Evolutionary conservation across 352 stramenopile genomes (phyloP).

Genomic region (Globisporangium orthogonon): DNA sequence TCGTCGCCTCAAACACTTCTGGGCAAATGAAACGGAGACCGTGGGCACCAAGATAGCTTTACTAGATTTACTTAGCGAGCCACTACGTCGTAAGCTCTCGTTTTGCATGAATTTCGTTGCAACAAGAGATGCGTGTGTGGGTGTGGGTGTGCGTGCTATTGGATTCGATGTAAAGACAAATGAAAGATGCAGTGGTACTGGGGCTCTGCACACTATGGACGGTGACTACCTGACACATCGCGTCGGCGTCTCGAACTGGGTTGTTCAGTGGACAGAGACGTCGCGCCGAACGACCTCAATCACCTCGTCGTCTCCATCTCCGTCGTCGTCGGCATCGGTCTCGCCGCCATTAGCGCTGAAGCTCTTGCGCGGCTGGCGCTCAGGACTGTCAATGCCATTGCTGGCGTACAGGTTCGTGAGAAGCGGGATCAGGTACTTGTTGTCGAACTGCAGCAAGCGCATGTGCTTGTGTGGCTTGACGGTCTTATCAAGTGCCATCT

Average conservation of each 20-base stretch:
- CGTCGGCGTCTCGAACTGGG: neutral
- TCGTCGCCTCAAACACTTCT: too few species aligned
- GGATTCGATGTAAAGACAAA: too few species aligned
- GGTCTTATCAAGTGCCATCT: constrained; percentile 64
- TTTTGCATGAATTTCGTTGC: too few species aligned
- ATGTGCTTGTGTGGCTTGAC: constrained; percentile 83
- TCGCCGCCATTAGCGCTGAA: constrained; percentile 31
- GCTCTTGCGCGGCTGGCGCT: constrained; percentile 32
- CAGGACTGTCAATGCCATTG: constrained; percentile 28
- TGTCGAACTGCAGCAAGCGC: constrained; percentile 76
- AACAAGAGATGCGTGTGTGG: too few species aligned
- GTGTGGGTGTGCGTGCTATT: too few species aligned
- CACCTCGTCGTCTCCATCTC: constrained; percentile 52
- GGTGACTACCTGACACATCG: too few species aligned
- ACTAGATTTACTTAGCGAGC: too few species aligned
- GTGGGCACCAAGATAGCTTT: too few species aligned
- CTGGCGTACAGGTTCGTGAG: constrained; percentile 67
- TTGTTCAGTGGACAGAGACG: constrained; percentile 35
- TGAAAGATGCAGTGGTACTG: too few species aligned
- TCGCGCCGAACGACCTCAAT: constrained; percentile 71
- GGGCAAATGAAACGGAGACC: too few species aligned
- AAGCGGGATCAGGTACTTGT: constrained; percentile 81
- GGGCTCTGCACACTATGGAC: too few species aligned
- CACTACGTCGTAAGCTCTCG: too few species aligned
- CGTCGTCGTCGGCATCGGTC: constrained; percentile 18